phyloP scores from a whole-genome alignment of 768 basidiomycete species.

The Scleroderma bovista region DNA sequence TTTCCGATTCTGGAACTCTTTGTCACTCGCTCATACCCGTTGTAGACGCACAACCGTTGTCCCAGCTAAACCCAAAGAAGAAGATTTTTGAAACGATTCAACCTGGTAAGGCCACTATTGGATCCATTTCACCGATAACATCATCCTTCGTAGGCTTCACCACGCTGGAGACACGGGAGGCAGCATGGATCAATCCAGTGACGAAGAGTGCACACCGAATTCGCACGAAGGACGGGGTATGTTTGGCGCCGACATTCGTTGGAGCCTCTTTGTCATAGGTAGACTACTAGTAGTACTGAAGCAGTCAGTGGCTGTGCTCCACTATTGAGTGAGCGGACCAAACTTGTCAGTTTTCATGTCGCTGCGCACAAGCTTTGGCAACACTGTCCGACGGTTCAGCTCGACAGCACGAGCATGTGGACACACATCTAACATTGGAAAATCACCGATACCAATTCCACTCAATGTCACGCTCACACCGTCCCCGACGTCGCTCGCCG shows the following conservation, averaged over 20 bases:
- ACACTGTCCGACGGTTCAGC: slow-evolving; percentile 38
- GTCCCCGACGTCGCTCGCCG: slow-evolving; percentile 36
- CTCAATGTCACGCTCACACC: slow-evolving; percentile 38
- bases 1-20: not conserved
- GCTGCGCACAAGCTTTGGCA: slow-evolving; percentile 12
- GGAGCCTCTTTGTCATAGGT: slow-evolving; percentile 89
- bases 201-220: slow-evolving; percentile 80
- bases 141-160: slow-evolving; percentile 57
- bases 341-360: slow-evolving; percentile 6
- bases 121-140: not conserved
- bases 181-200: slow-evolving; percentile 86
- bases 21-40: slow-evolving; percentile 1
- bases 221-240: slow-evolving; percentile 79
- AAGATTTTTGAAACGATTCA: slow-evolving; percentile 98
- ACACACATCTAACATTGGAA: slow-evolving; percentile 54
- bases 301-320: not conserved
- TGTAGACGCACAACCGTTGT: slow-evolving; percentile 57
- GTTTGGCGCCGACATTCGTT: slow-evolving; percentile 71
- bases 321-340: not conserved
- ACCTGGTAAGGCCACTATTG: slow-evolving; percentile 50
- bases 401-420: slow-evolving; percentile 44
- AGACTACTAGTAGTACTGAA: slow-evolving; percentile 1
- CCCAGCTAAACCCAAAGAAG: slow-evolving; percentile 96
- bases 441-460: slow-evolving; percentile 54
- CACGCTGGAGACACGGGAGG: slow-evolving; percentile 72